Conservation (phyloP, 208 protist species). For the Trypanosoma caninum region DNA sequence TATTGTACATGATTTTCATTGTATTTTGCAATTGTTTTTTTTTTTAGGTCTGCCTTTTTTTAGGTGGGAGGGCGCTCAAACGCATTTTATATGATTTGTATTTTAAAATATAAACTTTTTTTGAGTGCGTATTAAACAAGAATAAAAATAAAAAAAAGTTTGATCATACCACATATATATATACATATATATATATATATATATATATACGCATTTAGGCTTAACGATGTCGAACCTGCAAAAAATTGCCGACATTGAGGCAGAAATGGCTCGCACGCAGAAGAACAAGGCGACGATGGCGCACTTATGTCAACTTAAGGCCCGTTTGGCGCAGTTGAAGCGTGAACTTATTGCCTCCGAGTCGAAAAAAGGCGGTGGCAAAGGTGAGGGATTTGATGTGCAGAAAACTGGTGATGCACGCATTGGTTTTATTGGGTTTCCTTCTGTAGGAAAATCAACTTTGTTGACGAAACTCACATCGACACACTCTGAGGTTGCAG, state of each 20-base stretch:
- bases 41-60: neutral
- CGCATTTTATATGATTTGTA: no score
- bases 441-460: slow-evolving; percentile 98
- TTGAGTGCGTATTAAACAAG: no score
- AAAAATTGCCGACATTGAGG: slow-evolving; percentile 96
- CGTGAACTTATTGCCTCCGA: slow-evolving; percentile 93
- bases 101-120: no score
- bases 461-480: slow-evolving; percentile 97
- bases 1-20: no score
- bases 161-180: no score
- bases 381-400: slow-evolving; percentile 97
- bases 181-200: slow-evolving; percentile 4
- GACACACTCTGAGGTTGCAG: slow-evolving; percentile 96
- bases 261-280: slow-evolving; percentile 97
- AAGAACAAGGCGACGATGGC: slow-evolving; percentile 98
- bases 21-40: no score
- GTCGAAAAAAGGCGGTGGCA: slow-evolving; percentile 86
- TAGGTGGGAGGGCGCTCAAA: no score
- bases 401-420: slow-evolving; percentile 96
- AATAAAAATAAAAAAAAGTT: no score
- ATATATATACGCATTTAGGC: neutral
- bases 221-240: slow-evolving; percentile 59
- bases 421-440: slow-evolving; percentile 97
- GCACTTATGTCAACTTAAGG: slow-evolving; percentile 98
- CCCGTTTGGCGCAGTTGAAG: slow-evolving; percentile 97